Conservation (phyloP, 768 basidiomycete species). For the Xanthoconium stramineum region DNA sequence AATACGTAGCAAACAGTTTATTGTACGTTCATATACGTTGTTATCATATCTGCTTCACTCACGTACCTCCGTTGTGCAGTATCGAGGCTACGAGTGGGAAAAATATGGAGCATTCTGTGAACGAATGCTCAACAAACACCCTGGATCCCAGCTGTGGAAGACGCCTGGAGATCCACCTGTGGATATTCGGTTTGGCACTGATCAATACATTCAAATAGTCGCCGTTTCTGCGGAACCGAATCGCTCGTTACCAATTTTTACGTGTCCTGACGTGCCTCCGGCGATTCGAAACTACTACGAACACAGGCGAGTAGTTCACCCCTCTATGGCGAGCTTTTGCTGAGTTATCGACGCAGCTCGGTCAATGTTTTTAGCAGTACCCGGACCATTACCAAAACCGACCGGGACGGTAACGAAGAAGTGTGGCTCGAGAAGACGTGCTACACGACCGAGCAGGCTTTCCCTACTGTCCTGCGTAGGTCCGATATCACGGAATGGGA, state of each 20-base stretch:
- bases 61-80: slow-evolving; percentile 41
- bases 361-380: slow-evolving; percentile 81
- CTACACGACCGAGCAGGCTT: slow-evolving; percentile 81
- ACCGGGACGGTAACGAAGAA: slow-evolving; percentile 66
- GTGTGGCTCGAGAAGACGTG: slow-evolving; percentile 88
- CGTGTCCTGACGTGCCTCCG: slow-evolving; percentile 76
- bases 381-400: slow-evolving; percentile 61
- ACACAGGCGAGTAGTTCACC: slow-evolving; percentile 53
- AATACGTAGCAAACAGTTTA: slow-evolving; percentile 85
- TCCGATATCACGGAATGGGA: slow-evolving; percentile 78
- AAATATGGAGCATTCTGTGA: slow-evolving; percentile 89
- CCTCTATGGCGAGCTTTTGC: neutral
- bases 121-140: slow-evolving; percentile 87
- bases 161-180: slow-evolving; percentile 71
- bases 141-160: slow-evolving; percentile 77
- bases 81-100: slow-evolving; percentile 95
- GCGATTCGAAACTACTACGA: slow-evolving; percentile 85
- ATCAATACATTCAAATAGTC: slow-evolving; percentile 87
- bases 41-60: neutral
- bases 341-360: slow-evolving; percentile 47
- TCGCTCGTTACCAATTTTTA: slow-evolving; percentile 71
- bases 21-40: slow-evolving; percentile 48
- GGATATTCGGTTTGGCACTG: slow-evolving; percentile 73
- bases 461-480: slow-evolving; percentile 88
- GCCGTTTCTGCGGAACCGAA: slow-evolving; percentile 85